These are phyloP conservation scores for Apiospora sp. DNA, from an alignment of 2,329 filamentous ascomycete species.

Conservation along the genomic window DNA sequence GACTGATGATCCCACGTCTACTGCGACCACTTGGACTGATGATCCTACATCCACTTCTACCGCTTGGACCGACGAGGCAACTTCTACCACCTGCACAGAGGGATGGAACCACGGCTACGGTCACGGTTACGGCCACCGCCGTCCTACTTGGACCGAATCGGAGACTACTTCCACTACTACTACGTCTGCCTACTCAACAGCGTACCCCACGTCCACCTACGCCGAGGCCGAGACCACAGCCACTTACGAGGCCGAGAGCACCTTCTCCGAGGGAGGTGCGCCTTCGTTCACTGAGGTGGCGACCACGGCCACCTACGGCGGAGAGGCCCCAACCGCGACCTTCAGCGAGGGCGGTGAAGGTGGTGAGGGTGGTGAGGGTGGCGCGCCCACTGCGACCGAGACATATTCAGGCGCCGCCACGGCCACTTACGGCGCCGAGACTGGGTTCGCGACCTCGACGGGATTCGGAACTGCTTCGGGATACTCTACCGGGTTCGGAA, in stretches of 20 bases:
- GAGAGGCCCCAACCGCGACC: neutral
- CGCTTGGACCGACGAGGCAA: neutral
- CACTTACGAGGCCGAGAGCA: neutral
- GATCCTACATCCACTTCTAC: neutral
- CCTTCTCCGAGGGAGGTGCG: neutral
- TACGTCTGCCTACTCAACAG: neutral
- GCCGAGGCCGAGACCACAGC: neutral
- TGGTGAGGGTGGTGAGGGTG: neutral
- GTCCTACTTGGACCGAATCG: neutral
- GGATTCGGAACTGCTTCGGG: neutral
- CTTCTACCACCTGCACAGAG: neutral
- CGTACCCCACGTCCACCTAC: neutral
- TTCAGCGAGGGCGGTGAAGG: neutral
- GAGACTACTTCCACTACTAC: neutral
- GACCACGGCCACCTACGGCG: neutral
- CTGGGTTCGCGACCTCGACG: neutral
- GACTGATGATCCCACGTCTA: neutral
- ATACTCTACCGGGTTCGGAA: neutral
- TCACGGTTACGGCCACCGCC: neutral
- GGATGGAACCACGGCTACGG: neutral
- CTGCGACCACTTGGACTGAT: no score
- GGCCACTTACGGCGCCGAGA: neutral
- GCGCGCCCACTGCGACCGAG: neutral
- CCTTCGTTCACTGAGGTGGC: neutral
- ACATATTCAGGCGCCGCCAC: neutral